phyloP scores from a whole-genome alignment of 805 yeast genomes.

The Diddensiella caesifluorescens region DNA sequence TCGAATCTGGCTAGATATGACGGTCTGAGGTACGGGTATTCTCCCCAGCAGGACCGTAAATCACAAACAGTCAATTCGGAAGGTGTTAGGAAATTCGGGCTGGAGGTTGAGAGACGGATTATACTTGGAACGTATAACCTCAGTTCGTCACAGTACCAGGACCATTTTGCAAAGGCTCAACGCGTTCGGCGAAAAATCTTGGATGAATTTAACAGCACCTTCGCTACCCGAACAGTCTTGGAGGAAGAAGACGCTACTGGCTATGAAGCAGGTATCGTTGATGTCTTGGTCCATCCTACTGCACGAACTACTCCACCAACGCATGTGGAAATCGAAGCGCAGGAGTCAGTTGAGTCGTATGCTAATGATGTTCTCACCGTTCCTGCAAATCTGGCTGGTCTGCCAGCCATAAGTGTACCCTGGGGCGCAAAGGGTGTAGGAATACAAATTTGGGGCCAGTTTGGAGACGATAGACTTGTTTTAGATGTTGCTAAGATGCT shows the following conservation, averaged over 20 bases:
- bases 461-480: conserved; percentile 68
- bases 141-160: conserved; percentile 64
- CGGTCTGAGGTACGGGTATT: conserved; percentile 77
- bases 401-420: conserved; percentile 83
- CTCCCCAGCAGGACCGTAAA: conserved; percentile 34
- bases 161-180: conserved; percentile 75
- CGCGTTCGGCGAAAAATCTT: conserved; percentile 55
- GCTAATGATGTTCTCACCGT: conserved; percentile 81
- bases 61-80: conserved; percentile 44
- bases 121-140: conserved; percentile 81
- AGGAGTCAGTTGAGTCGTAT: conserved; percentile 54
- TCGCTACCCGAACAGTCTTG: conserved; percentile 47
- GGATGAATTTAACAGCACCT: conserved; percentile 60
- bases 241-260: conserved; percentile 27
- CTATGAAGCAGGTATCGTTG: conserved; percentile 37
- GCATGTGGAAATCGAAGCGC: conserved; percentile 39
- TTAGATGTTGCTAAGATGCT: conserved; percentile 39
- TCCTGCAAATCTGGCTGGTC: conserved; percentile 87
- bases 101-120: conserved; percentile 78
- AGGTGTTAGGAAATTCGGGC: conserved; percentile 77
- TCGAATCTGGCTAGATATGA: conserved; percentile 88
- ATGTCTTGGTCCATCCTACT: conserved; percentile 72
- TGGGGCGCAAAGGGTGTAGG: conserved; percentile 46
- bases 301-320: conserved; percentile 53
- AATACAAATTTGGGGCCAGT: conserved; percentile 79